Evolutionary conservation across 139 green algal genomes (phyloP).

Genomic region (Micractinium sp.): DNA sequence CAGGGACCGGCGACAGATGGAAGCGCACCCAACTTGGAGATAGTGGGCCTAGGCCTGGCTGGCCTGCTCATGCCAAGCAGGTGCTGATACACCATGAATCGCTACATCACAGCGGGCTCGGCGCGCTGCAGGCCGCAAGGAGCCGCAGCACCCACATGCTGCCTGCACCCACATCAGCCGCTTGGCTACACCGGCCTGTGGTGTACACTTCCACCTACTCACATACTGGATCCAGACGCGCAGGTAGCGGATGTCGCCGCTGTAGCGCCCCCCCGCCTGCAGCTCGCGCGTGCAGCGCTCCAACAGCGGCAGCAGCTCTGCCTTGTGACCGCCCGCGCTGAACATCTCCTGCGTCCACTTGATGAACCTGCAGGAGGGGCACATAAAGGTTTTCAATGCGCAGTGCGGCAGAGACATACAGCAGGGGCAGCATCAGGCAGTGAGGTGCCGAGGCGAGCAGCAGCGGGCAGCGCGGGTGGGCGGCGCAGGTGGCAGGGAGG

Average conservation of each 20-base stretch:
- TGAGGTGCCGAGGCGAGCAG: background rate
- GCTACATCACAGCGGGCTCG: no score
- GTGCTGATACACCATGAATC: background rate
- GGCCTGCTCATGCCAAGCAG: background rate
- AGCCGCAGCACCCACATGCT: no score
- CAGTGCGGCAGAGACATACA: no score
- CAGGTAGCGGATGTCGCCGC: constrained; percentile 86
- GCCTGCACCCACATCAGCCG: background rate
- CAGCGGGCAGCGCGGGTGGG: background rate
- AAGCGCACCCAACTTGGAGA: no score
- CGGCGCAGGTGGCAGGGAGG: background rate
- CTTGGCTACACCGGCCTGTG: background rate
- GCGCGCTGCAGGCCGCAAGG: no score
- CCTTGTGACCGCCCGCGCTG: constrained; percentile 67
- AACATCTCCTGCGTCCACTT: constrained; percentile 89
- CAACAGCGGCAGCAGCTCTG: constrained; percentile 83
- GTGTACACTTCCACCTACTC: constrained; percentile 17
- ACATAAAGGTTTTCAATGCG: no score
- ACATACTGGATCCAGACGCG: constrained; percentile 96
- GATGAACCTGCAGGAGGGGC: constrained; percentile 74
- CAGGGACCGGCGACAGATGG: no score
- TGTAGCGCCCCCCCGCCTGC: constrained; percentile 68
- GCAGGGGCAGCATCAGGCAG: background rate
- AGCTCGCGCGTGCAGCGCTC: constrained; percentile 85
- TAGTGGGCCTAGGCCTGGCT: no score